phyloP scores from a whole-genome alignment of 352 stramenopile genomes.

The Phytophthora nicotianae region DNA sequence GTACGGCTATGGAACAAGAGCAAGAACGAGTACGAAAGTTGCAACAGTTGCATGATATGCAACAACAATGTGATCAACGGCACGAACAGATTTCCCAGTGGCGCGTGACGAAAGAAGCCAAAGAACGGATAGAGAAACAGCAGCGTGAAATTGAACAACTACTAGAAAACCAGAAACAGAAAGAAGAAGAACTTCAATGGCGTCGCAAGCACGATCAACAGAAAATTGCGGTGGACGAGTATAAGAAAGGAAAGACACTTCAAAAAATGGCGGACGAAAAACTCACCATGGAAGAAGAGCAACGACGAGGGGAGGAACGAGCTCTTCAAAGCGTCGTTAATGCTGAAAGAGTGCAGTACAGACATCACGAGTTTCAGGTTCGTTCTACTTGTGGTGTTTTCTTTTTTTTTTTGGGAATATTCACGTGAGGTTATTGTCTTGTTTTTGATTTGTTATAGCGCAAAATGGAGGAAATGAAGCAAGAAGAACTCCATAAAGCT shows the following conservation, averaged over 20 bases:
- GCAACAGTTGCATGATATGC: constrained; percentile 42
- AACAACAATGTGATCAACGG: constrained; percentile 44
- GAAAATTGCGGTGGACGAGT: constrained; percentile 60
- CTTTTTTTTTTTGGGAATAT: too few species aligned
- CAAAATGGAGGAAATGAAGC: constrained; percentile 55
- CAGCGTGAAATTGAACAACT: constrained; percentile 60
- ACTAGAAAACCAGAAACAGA: constrained; percentile 37
- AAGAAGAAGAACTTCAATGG: constrained; percentile 48
- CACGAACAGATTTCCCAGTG: constrained; percentile 57
- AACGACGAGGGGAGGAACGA: constrained; percentile 40
- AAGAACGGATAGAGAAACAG: constrained; percentile 61
- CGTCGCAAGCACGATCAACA: constrained; percentile 55
- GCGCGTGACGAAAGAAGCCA: constrained; percentile 55
- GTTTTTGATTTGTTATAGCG: constrained; percentile 33
- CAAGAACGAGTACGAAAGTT: constrained; percentile 33
- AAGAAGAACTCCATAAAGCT: constrained; percentile 33
- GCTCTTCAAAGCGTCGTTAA: constrained; percentile 49
- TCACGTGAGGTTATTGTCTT: neutral
- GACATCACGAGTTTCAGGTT: constrained; percentile 64
- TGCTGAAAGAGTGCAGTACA: constrained; percentile 69
- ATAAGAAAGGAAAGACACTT: constrained; percentile 54
- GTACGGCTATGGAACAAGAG: constrained; percentile 27
- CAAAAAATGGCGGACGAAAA: constrained; percentile 53
- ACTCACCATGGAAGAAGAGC: constrained; percentile 38
- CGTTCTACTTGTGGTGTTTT: neutral